Evolutionary conservation across 176 grass and related monocot species (phyloP).

Genomic region (Typha latifolia): DNA sequence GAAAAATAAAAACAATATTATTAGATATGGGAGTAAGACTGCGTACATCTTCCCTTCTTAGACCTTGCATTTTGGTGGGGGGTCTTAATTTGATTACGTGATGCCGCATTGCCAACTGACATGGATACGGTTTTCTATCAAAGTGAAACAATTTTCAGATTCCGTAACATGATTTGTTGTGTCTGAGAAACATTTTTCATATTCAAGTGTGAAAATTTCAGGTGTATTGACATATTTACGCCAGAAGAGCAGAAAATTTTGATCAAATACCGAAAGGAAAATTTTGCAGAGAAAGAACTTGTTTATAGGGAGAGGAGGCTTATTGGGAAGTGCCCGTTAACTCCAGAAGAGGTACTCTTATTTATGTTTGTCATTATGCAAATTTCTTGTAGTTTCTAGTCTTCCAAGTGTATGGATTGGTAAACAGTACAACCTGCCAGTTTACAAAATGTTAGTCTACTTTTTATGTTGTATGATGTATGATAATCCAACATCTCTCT

Average conservation of each 20-base stretch:
- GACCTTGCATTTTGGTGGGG: no score
- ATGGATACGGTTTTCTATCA: no score
- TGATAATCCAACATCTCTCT: no score
- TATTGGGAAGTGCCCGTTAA: conserved; percentile 94
- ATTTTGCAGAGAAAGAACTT: conserved; percentile 75
- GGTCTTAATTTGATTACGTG: background rate
- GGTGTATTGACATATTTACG: conserved; percentile 86
- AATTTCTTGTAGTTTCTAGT: background rate
- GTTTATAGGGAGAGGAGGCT: conserved; percentile 60
- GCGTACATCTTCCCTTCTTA: no score
- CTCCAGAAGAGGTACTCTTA: conserved; percentile 82
- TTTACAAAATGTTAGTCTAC: no score
- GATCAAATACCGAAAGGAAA: conserved; percentile 61
- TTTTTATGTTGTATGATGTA: no score
- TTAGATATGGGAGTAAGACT: no score
- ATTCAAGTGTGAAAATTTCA: conserved; percentile 20
- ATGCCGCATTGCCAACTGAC: background rate
- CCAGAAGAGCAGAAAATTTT: conserved; percentile 79
- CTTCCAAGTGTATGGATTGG: background rate
- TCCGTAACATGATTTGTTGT: background rate
- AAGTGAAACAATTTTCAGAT: background rate
- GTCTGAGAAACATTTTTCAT: conserved; percentile 12
- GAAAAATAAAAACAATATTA: no score
- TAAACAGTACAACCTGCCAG: no score
- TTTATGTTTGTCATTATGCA: background rate